A percentile compares a stretch with the other conserved stretches of the same genome.
Conservation (phyloP, 169 alveolate species). For the Perkinsus marinus region DNA sequence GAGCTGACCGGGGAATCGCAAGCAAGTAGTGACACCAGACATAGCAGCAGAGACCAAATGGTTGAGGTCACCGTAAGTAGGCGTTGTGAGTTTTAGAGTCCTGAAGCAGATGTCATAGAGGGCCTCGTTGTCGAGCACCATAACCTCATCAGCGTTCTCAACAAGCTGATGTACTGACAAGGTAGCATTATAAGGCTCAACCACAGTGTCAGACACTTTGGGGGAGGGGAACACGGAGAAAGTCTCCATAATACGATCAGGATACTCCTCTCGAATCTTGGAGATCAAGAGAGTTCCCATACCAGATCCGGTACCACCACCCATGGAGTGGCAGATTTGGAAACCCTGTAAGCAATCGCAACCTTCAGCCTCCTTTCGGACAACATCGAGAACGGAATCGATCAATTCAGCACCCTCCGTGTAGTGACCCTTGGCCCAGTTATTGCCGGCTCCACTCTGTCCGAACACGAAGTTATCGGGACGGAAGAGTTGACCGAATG, state of each 20-base stretch:
- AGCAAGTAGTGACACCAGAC: slow-evolving; percentile 85
- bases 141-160: slow-evolving; percentile 83
- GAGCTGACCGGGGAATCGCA: slow-evolving; percentile 86
- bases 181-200: slow-evolving; percentile 91
- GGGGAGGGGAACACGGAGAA: slow-evolving; percentile 94
- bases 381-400: slow-evolving; percentile 91
- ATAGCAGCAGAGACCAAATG: slow-evolving; percentile 88
- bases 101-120: slow-evolving; percentile 92
- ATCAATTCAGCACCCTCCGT: slow-evolving; percentile 94
- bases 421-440: slow-evolving; percentile 93
- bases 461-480: slow-evolving; percentile 94
- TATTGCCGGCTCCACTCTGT: slow-evolving; percentile 92
- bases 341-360: slow-evolving; percentile 89
- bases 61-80: slow-evolving; percentile 92
- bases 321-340: slow-evolving; percentile 86
- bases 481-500: slow-evolving; percentile 86
- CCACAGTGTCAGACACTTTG: slow-evolving; percentile 92
- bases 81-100: slow-evolving; percentile 89
- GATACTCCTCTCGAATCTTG: slow-evolving; percentile 87
- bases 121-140: slow-evolving; percentile 84
- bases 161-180: slow-evolving; percentile 83
- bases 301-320: slow-evolving; percentile 94
- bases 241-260: slow-evolving; percentile 93
- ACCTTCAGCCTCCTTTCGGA: slow-evolving; percentile 92
- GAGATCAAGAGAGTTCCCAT: slow-evolving; percentile 88